Base-by-base conservation (phyloP, 139 green algal genomes). In the Cymbomonas tetramitiformis region DNA sequence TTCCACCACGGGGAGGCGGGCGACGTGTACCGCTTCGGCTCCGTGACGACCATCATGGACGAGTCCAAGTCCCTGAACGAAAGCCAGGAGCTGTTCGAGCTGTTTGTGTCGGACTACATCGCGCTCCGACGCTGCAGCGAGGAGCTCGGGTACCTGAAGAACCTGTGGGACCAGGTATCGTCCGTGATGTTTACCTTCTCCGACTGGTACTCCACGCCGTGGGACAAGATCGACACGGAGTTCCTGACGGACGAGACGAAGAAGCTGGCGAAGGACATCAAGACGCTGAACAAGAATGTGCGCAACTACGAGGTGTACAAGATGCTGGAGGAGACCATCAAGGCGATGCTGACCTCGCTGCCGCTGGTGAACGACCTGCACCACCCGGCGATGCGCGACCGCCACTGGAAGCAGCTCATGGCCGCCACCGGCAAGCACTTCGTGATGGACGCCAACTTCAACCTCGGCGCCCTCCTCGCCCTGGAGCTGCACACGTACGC, bases 341-440 rank as follows among this genome's bases (percentile, higher is more conserved):
- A 88, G 72, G 83, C 76, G 2, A 84, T 94, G 82, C 57, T 83
- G n/a, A 85, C 78, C 15, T 78, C 72, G 4, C 75, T 95, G 52
- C 86, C 86, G 19, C 67, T 95, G 21, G 82, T 94, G 30, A 62
- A 74, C 44, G 82, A 94, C 48, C 75, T 95, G 60, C 76, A 84
- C 68, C 76, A 93, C 60, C 82, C 86, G 9, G 77, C 83, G 19
- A 94, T 95, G 81, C 76, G 83, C 26, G 81, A 90, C 21, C 70
- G 84, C 10, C 86, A 95, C 64, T 94, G 86, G 86, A 75, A 76
- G 59, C 77, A 89, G 67, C 78, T 93, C 12, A 89, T 89, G 73
- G 47, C 33, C 24, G 30, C 50, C n/a, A 67, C 58, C 5, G 83
- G 81, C 59, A 89, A 92, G 64, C 55, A 75, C 23, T 92, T 92